Conservation (phyloP, 768 basidiomycete species). For the Cystobasidium onofrii region DNA sequence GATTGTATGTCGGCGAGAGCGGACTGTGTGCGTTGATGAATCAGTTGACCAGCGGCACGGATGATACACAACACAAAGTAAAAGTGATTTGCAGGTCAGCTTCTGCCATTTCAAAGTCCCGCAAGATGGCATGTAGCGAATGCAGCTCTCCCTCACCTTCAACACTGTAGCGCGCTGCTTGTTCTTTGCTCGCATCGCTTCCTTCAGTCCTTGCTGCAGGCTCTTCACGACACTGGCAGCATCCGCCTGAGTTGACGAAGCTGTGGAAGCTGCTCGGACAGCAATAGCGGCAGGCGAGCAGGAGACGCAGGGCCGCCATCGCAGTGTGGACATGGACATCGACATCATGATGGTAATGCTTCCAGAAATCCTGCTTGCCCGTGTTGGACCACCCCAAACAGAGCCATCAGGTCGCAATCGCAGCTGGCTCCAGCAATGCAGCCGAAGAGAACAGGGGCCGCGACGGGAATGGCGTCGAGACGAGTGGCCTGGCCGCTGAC, state of each 20-base stretch:
- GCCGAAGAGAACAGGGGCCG: background rate
- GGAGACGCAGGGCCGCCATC: background rate
- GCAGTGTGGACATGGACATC: background rate
- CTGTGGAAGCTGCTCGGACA: background rate
- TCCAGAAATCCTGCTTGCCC: no score
- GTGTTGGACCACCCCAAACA: no score
- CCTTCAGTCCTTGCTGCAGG: conserved; percentile 10
- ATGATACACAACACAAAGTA: no score
- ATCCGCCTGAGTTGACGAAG: background rate
- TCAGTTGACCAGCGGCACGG: no score
- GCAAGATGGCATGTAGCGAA: no score
- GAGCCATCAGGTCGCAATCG: background rate
- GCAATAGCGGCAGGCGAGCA: background rate
- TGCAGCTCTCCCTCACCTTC: no score
- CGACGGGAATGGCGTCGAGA: background rate
- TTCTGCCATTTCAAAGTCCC: background rate
- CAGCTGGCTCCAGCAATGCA: background rate
- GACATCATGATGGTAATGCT: background rate
- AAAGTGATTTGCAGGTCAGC: background rate
- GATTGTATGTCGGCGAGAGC: conserved; percentile 24
- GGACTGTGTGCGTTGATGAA: no score
- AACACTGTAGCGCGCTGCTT: conserved; percentile 3
- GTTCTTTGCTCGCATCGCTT: conserved; percentile 24
- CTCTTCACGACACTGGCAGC: background rate
- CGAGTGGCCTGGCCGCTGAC: no score